These are phyloP conservation scores for Gracilaria vermiculophylla DNA, from an alignment of 23 red algal genomes.

Conservation along the genomic window DNA sequence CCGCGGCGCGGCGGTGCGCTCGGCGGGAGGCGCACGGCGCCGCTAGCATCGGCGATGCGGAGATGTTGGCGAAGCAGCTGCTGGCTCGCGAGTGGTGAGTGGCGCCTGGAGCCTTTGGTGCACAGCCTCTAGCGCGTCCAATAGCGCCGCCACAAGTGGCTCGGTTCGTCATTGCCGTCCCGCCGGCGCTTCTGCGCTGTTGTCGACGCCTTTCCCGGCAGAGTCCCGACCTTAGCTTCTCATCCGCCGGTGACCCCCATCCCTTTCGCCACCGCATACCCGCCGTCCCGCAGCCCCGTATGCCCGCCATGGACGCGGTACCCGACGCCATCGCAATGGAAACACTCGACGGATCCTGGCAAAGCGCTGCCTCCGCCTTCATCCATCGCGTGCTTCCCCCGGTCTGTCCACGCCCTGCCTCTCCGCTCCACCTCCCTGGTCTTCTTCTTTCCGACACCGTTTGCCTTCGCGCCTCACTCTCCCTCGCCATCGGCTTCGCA, in stretches of 20 bases:
- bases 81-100: too few species aligned
- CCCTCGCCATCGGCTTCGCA: conserved; percentile 65
- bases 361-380: neutral
- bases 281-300: too few species aligned
- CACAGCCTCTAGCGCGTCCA: too few species aligned
- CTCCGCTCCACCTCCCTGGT: neutral
- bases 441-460: conserved; percentile 9
- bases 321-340: neutral
- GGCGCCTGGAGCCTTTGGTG: too few species aligned
- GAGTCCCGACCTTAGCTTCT: too few species aligned
- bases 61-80: too few species aligned
- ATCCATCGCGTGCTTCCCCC: conserved; percentile 44
- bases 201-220: neutral
- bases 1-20: neutral
- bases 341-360: neutral
- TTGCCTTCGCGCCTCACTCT: conserved; percentile 62
- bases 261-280: too few species aligned
- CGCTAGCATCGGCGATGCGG: too few species aligned
- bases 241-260: too few species aligned
- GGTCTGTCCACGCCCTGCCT: conserved; percentile 24
- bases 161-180: neutral
- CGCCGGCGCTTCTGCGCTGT: neutral
- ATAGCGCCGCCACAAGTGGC: neutral
- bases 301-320: neutral
- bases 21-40: too few species aligned